Evolutionary conservation across 805 yeast genomes (phyloP).

Genomic region (Barnettozyma californica): DNA sequence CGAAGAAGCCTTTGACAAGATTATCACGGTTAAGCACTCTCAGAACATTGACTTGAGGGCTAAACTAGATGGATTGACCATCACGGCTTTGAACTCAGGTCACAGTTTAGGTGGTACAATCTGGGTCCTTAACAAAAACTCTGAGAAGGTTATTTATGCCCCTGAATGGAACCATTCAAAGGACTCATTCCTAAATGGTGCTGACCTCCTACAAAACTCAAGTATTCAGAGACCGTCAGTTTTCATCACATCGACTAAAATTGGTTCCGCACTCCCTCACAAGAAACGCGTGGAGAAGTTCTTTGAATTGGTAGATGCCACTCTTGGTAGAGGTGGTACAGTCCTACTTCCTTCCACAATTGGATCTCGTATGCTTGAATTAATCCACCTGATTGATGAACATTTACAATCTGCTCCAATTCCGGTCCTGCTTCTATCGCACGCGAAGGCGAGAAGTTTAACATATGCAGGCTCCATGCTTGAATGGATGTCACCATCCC

Average conservation of each 20-base stretch:
- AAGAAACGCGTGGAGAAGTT: conserved; percentile 61
- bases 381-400: conserved; percentile 67
- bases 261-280: conserved; percentile 61
- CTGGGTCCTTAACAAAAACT: conserved; percentile 70
- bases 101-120: conserved; percentile 91
- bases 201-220: conserved; percentile 55
- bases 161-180: conserved; percentile 94
- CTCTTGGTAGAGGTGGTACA: conserved; percentile 71
- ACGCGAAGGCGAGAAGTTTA: conserved; percentile 71
- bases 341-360: conserved; percentile 78
- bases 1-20: conserved; percentile 72
- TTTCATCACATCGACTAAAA: conserved; percentile 64
- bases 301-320: conserved; percentile 54
- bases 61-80: conserved; percentile 49
- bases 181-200: conserved; percentile 77
- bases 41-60: conserved; percentile 67
- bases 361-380: conserved; percentile 76
- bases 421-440: conserved; percentile 74
- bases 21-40: conserved; percentile 66
- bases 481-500: conserved; percentile 92
- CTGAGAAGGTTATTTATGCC: conserved; percentile 81
- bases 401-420: conserved; percentile 44
- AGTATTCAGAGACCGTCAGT: conserved; percentile 77
- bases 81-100: conserved; percentile 88
- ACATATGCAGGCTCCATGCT: conserved; percentile 83